Conservation (phyloP, 305 asterid genomes). For the Plantago rigida region DNA sequence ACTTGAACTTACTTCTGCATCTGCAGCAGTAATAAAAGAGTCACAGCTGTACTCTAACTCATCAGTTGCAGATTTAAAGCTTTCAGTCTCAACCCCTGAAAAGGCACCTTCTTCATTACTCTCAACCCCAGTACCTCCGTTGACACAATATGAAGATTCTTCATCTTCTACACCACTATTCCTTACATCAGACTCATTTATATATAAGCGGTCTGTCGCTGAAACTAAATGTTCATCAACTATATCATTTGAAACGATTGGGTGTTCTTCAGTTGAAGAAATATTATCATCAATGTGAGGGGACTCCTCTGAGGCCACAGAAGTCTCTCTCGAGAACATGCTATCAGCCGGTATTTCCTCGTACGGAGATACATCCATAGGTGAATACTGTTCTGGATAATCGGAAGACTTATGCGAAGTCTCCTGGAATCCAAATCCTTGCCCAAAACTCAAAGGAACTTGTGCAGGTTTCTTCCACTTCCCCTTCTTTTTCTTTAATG, state of each 20-base stretch:
- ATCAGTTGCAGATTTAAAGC: conserved; percentile 81
- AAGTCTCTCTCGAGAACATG: conserved; percentile 51
- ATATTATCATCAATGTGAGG: conserved; percentile 37
- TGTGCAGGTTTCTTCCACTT: conserved; percentile 47
- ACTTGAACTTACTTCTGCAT: conserved; percentile 52
- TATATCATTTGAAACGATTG: conserved; percentile 32
- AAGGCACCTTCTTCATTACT: conserved; percentile 52
- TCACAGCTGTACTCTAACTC: conserved; percentile 67
- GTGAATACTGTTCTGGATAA: conserved; percentile 66
- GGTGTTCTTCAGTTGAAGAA: conserved; percentile 36
- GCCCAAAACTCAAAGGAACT: conserved; percentile 37
- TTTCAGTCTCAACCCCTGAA: conserved; percentile 80
- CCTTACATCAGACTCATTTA: conserved; percentile 38
- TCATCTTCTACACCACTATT: conserved; percentile 28
- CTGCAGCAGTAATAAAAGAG: conserved; percentile 61
- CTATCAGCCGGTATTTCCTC: conserved; percentile 50
- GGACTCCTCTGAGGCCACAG: conserved; percentile 64
- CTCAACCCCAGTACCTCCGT: conserved; percentile 34
- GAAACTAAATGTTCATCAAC: conserved; percentile 47
- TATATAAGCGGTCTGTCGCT: conserved; percentile 39
- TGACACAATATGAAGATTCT: conserved; percentile 28
- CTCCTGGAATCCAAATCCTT: conserved; percentile 41
- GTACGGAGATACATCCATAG: conserved; percentile 93
- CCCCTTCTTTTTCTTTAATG: conserved; percentile 69
- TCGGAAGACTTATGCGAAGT: conserved; percentile 38